phyloP scores from a whole-genome alignment of 2,329 filamentous ascomycete species.

The Ophiocordyceps sinensis region DNA sequence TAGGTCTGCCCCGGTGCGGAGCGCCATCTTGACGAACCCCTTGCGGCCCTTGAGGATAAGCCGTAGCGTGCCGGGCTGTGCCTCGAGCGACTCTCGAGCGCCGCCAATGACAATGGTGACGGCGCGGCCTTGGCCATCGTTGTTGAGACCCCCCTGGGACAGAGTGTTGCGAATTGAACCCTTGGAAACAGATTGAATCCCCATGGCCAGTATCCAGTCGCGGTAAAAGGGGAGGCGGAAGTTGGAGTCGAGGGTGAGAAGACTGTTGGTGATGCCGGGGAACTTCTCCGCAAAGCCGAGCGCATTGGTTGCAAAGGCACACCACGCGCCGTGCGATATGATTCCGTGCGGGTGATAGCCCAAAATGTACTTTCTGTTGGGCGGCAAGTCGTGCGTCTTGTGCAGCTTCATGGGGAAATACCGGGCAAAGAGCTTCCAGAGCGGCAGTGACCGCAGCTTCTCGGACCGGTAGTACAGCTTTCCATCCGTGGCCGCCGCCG shows the following conservation, averaged over 20 bases:
- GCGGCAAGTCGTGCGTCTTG: conserved; percentile 64
- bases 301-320: conserved; percentile 79
- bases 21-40: conserved; percentile 86
- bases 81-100: conserved; percentile 81
- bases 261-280: conserved; percentile 85
- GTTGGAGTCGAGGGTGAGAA: conserved; percentile 90
- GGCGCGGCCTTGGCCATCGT: conserved; percentile 80
- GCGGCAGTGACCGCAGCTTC: conserved; percentile 53
- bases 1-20: conserved; percentile 82
- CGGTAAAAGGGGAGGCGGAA: conserved; percentile 89
- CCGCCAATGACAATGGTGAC: conserved; percentile 94
- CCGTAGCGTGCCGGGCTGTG: conserved; percentile 60
- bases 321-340: conserved; percentile 92
- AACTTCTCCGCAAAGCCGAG: conserved; percentile 78
- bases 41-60: conserved; percentile 74
- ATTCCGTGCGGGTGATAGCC: conserved; percentile 97
- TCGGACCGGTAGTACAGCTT: conserved; percentile 60
- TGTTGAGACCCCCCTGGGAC: conserved; percentile 60
- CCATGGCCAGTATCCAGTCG: conserved; percentile 84
- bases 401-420: conserved; percentile 88
- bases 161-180: conserved; percentile 85
- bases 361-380: conserved; percentile 86
- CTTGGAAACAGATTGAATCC: conserved; percentile 75
- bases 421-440: conserved; percentile 82
- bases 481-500: conserved; percentile 63